Percentiles rank a stretch among this genome's conserved stretches.
phyloP scores from a whole-genome alignment of 441 rosid species.

The Flueggea neowawraea region DNA sequence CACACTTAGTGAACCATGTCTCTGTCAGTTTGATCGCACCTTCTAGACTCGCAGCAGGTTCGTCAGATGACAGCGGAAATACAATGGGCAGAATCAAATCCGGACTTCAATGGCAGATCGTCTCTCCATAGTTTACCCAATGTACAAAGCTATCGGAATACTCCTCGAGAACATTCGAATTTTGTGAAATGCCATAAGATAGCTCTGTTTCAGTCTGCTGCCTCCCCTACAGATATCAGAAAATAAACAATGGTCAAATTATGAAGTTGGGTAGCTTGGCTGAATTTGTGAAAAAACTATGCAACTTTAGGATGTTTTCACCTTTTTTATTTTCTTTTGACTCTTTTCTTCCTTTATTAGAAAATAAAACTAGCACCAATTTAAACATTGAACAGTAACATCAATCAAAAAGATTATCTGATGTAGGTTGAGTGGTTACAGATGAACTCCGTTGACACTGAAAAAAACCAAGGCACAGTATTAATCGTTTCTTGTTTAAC shows the following conservation, averaged over 20 bases:
- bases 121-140: constrained; percentile 85
- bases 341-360: no score
- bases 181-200: constrained; percentile 25
- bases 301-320: background rate
- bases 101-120: constrained; percentile 62
- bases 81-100: background rate
- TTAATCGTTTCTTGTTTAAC: no score
- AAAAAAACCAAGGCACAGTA: no score
- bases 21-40: constrained; percentile 8
- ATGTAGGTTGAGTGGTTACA: no score
- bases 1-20: constrained; percentile 11
- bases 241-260: constrained; percentile 2
- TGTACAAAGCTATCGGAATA: constrained; percentile 73
- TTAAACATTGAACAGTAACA: no score
- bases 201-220: constrained; percentile 43
- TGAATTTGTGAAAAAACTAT: background rate
- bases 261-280: background rate
- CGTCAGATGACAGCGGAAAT: constrained; percentile 1
- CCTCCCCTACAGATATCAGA: constrained; percentile 38
- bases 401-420: no score
- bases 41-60: background rate
- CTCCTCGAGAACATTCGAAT: constrained; percentile 42
- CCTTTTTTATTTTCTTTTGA: no score
- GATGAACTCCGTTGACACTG: no score
- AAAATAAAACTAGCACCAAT: no score